Evolutionary conservation across 2,329 filamentous ascomycete species (phyloP).

Genomic region (Sarocladium brachiariae): DNA sequence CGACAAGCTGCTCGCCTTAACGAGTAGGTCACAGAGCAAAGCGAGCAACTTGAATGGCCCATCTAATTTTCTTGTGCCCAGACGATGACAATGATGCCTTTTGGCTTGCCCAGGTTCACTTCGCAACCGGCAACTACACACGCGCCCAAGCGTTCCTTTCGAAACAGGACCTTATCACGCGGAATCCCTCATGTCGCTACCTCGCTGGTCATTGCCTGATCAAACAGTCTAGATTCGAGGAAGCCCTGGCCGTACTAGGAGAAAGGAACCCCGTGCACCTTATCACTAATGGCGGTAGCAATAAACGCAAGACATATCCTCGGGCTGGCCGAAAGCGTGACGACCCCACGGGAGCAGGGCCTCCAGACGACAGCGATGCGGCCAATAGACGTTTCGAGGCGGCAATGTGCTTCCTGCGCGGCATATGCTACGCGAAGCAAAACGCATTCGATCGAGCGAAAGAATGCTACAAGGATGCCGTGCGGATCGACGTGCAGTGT

Average conservation of each 20-base stretch:
- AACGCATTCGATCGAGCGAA: constrained; percentile 96
- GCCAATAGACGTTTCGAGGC: constrained; percentile 83
- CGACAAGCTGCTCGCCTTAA: constrained; percentile 92
- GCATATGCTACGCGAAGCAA: constrained; percentile 91
- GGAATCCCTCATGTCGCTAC: constrained; percentile 84
- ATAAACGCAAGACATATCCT: constrained; percentile 31
- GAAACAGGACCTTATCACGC: constrained; percentile 72
- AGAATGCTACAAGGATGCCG: constrained; percentile 96
- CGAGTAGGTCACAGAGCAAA: constrained; percentile 54
- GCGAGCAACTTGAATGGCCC: no score
- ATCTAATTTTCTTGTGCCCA: no score
- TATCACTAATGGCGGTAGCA: constrained; percentile 48
- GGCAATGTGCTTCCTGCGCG: constrained; percentile 92
- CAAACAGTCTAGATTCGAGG: constrained; percentile 83
- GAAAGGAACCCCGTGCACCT: constrained; percentile 92
- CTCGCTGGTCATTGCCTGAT: constrained; percentile 91
- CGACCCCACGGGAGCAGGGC: constrained; percentile 42
- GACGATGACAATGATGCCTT: constrained; percentile 92
- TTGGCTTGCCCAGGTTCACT: constrained; percentile 97
- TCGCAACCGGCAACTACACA: constrained; percentile 89
- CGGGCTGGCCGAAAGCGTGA: constrained; percentile 44
- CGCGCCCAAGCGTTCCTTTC: constrained; percentile 82
- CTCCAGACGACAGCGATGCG: constrained; percentile 43
- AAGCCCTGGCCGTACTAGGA: constrained; percentile 78
- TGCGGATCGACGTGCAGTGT: constrained; percentile 94